phyloP scores from a whole-genome alignment of 495 filamentous ascomycete species.

The Aspergillus bridgeri region DNA sequence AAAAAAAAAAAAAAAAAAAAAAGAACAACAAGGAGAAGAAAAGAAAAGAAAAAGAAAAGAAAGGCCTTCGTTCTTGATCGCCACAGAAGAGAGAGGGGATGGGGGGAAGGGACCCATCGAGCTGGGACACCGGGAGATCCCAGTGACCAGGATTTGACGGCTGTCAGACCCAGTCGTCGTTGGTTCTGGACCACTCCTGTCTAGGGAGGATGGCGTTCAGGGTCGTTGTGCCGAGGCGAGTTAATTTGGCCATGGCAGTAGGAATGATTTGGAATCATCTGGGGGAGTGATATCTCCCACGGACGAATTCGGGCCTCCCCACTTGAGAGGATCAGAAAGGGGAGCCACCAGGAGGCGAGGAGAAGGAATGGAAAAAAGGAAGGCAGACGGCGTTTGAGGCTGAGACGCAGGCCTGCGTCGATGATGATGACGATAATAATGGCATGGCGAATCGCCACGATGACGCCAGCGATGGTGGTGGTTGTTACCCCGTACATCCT shows the following conservation, averaged over 20 bases:
- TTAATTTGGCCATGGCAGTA: constrained; percentile 7
- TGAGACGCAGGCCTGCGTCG: neutral
- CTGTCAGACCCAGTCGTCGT: constrained; percentile 30
- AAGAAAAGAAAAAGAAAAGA: constrained; percentile 8
- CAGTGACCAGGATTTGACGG: constrained; percentile 34
- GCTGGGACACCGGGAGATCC: constrained; percentile 31
- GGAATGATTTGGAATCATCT: constrained; percentile 5
- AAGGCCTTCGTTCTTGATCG: constrained; percentile 23
- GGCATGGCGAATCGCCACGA: neutral
- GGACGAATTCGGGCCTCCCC: constrained; percentile 9
- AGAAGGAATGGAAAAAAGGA: neutral
- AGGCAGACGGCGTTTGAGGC: neutral
- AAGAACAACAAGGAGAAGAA: no score
- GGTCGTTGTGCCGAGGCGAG: neutral
- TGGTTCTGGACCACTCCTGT: constrained; percentile 19
- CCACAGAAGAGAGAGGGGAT: neutral
- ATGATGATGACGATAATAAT: neutral
- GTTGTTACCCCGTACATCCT: no score
- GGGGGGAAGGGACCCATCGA: constrained; percentile 19
- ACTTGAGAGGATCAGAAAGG: neutral
- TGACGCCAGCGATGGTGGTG: neutral
- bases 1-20: constrained; percentile 5
- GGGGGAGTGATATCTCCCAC: constrained; percentile 15
- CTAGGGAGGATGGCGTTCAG: neutral
- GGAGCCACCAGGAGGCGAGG: constrained; percentile 5